Conservation (phyloP, 2,329 filamentous ascomycete species). For the Fusarium concolor region DNA sequence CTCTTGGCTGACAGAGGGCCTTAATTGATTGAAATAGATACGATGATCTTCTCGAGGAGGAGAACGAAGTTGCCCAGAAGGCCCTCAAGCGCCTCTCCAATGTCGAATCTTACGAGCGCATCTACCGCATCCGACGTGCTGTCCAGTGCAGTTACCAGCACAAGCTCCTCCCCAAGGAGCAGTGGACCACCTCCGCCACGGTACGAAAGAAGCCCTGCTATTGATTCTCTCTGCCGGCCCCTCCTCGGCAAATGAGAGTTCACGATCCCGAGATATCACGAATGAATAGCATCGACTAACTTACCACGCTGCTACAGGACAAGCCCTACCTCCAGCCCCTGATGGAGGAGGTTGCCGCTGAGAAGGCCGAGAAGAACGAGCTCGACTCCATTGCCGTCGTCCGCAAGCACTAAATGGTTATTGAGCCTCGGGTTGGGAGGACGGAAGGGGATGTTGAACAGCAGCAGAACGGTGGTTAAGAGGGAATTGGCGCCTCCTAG, state of each 20-base stretch:
- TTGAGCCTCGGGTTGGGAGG: conserved; percentile 15
- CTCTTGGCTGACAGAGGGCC: conserved; percentile 40
- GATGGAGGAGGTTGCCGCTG: conserved; percentile 63
- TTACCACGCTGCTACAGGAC: conserved; percentile 54
- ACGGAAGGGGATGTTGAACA: conserved; percentile 25
- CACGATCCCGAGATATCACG: conserved; percentile 30
- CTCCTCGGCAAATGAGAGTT: conserved; percentile 38
- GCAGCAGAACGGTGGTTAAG: conserved; percentile 37
- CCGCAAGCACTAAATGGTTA: conserved; percentile 59
- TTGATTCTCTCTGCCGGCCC: conserved; percentile 4
- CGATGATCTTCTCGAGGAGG: conserved; percentile 95
- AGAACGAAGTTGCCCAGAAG: conserved; percentile 85
- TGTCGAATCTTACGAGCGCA: conserved; percentile 94
- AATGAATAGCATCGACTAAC: conserved; percentile 32
- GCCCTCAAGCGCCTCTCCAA: conserved; percentile 91
- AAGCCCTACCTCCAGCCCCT: conserved; percentile 65
- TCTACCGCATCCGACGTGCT: conserved; percentile 96
- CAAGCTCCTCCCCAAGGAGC: conserved; percentile 71
- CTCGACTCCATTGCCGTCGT: conserved; percentile 63
- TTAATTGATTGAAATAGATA: conserved; percentile 65
- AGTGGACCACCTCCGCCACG: conserved; percentile 70
- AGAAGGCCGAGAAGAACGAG: conserved; percentile 63
- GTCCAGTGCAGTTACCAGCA: conserved; percentile 79
- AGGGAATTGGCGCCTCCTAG: conserved; percentile 40
- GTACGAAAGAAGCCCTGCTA: conserved; percentile 49